Conservation (phyloP, 805 yeast species). For the Debaryomyces hansenii region DNA sequence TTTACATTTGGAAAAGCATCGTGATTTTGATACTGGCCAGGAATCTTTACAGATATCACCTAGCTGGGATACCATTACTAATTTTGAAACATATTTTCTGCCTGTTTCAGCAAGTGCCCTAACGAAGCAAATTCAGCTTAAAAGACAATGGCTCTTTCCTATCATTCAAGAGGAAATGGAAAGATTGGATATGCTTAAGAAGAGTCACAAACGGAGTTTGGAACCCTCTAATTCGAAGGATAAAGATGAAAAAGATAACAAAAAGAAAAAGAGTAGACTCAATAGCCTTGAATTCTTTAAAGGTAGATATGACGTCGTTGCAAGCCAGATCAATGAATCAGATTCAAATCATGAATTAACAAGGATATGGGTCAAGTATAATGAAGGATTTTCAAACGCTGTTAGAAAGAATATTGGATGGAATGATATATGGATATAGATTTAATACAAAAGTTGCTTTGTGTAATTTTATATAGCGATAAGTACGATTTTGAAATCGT, state of each 20-base stretch:
- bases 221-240: slow-evolving; percentile 6
- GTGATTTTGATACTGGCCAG: slow-evolving; percentile 33
- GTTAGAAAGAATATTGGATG: slow-evolving; percentile 82
- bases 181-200: slow-evolving; percentile 10
- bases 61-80: slow-evolving; percentile 33
- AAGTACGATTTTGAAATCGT: too few species aligned
- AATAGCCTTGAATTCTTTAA: slow-evolving; percentile 41
- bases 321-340: slow-evolving; percentile 24
- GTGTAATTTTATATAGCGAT: background rate
- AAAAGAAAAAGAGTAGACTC: slow-evolving; percentile 24
- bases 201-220: slow-evolving; percentile 9
- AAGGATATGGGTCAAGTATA: slow-evolving; percentile 79
- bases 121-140: slow-evolving; percentile 24
- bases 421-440: slow-evolving; percentile 57
- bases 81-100: slow-evolving; percentile 19
- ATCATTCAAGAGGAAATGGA: slow-evolving; percentile 35
- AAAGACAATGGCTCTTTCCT: slow-evolving; percentile 37
- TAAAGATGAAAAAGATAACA: slow-evolving; percentile 10
- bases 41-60: slow-evolving; percentile 30
- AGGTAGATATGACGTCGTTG: slow-evolving; percentile 34
- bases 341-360: slow-evolving; percentile 37
- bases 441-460: background rate
- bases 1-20: slow-evolving; percentile 36
- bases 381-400: slow-evolving; percentile 91
- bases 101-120: slow-evolving; percentile 12